These are phyloP conservation scores for Candida chauliodis DNA, from an alignment of 805 yeast species.

Conservation along the genomic window DNA sequence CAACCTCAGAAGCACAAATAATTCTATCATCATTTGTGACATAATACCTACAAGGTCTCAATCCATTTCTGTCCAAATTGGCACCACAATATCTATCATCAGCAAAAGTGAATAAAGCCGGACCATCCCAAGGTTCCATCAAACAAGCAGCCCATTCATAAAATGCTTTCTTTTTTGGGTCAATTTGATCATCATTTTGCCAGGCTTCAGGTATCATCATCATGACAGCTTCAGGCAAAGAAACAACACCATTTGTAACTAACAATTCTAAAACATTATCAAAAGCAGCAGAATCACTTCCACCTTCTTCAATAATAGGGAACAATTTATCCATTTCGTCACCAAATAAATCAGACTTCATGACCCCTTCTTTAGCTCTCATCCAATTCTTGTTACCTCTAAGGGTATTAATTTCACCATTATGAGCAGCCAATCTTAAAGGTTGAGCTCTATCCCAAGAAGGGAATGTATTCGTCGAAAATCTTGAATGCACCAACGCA, in stretches of 20 bases:
- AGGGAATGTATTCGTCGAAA: slow-evolving; percentile 97
- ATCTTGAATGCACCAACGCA: slow-evolving; percentile 94
- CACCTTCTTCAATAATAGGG: slow-evolving; percentile 97
- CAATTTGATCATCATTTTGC: slow-evolving; percentile 86
- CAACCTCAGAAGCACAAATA: slow-evolving; percentile 98
- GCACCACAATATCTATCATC: slow-evolving; percentile 99
- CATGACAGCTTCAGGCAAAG: slow-evolving; percentile 97
- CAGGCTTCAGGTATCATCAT: slow-evolving; percentile 96
- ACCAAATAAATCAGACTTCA: slow-evolving; percentile 83
- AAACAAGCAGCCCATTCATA: slow-evolving; percentile 99
- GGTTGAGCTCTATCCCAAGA: slow-evolving; percentile 99
- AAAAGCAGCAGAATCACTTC: slow-evolving; percentile 96
- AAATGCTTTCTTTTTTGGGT: slow-evolving; percentile 88
- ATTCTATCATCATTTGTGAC: slow-evolving; percentile 91
- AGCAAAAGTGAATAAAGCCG: slow-evolving; percentile 93
- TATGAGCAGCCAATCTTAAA: slow-evolving; percentile 94
- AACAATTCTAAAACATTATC: slow-evolving; percentile 92
- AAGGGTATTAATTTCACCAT: slow-evolving; percentile 96
- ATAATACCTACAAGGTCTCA: slow-evolving; percentile 97
- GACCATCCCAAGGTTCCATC: slow-evolving; percentile 99
- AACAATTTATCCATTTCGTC: slow-evolving; percentile 87
- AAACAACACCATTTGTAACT: slow-evolving; percentile 85
- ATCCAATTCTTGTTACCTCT: slow-evolving; percentile 99
- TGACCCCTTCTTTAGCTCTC: slow-evolving; percentile 97
- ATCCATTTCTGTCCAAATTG: slow-evolving; percentile 92